Conservation (phyloP, 352 stramenopile genomes). For the Pythium monospermum region DNA sequence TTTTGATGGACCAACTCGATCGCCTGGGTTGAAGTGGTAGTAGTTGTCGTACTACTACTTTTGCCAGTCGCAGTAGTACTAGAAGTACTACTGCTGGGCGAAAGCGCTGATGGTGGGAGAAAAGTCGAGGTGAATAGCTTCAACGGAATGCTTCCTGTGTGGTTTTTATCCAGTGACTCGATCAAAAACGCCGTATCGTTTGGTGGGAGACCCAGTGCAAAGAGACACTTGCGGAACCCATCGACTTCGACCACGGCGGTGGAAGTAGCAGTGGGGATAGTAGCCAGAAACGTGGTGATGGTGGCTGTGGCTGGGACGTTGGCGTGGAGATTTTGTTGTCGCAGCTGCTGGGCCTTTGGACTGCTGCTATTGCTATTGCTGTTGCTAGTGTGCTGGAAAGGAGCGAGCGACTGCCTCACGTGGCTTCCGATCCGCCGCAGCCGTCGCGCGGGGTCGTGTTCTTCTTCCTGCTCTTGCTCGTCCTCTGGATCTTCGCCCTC, state of each 20-base stretch:
- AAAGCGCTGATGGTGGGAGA: conserved; percentile 1
- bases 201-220: conserved; percentile 24
- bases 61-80: no score
- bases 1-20: conserved; percentile 48
- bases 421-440: conserved; percentile 17
- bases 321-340: neutral
- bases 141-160: conserved; percentile 15
- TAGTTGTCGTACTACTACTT: no score
- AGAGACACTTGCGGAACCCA: conserved; percentile 35
- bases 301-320: conserved; percentile 22
- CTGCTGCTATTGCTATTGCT: no score
- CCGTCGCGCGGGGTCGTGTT: conserved; percentile 9
- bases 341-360: no score
- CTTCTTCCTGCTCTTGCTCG: neutral
- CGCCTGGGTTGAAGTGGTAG: no score
- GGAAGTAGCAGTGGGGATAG: neutral
- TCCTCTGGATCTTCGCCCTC: neutral
- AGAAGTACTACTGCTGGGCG: no score
- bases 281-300: conserved; percentile 13
- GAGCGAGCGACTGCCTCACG: conserved; percentile 24
- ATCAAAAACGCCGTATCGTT: conserved; percentile 30
- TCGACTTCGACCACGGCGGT: conserved; percentile 11
- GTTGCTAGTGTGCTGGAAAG: conserved; percentile 14
- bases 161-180: conserved; percentile 21
- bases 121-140: conserved; percentile 23